These are phyloP conservation scores for Urtica urens DNA, from an alignment of 306 rosid genomes.

Conservation along the genomic window DNA sequence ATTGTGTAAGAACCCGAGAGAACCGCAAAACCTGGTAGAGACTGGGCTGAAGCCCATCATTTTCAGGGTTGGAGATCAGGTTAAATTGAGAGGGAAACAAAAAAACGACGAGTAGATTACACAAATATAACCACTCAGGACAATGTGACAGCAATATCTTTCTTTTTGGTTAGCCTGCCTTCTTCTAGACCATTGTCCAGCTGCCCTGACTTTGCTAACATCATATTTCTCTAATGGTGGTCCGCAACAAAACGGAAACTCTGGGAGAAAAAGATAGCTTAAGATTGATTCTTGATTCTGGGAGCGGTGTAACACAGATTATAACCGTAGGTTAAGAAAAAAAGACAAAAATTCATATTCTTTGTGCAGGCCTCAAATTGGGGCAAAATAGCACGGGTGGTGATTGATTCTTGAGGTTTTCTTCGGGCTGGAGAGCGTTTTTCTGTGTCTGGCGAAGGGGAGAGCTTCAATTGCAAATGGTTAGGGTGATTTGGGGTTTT, in stretches of 20 bases:
- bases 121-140: background rate
- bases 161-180: constrained; percentile 22
- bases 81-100: constrained; percentile 49
- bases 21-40: constrained; percentile 43
- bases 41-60: constrained; percentile 56
- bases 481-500: constrained; percentile 34
- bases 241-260: constrained; percentile 58
- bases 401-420: constrained; percentile 65
- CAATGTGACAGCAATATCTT: constrained; percentile 20
- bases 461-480: constrained; percentile 34
- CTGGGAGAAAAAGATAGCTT: constrained; percentile 33
- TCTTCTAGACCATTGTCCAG: constrained; percentile 20
- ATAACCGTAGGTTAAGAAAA: constrained; percentile 55
- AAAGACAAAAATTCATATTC: constrained; percentile 68
- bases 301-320: constrained; percentile 45
- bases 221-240: constrained; percentile 55
- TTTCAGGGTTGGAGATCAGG: constrained; percentile 52
- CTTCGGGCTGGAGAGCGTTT: constrained; percentile 61
- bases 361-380: constrained; percentile 84
- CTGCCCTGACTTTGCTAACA: constrained; percentile 54
- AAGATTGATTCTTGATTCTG: constrained; percentile 40
- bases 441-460: constrained; percentile 55
- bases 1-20: constrained; percentile 26
- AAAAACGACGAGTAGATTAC: constrained; percentile 11
- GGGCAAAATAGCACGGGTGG: constrained; percentile 51